Evolutionary conservation across 2,329 filamentous ascomycete species (phyloP).

Genomic region (Apiospora phragmitis): DNA sequence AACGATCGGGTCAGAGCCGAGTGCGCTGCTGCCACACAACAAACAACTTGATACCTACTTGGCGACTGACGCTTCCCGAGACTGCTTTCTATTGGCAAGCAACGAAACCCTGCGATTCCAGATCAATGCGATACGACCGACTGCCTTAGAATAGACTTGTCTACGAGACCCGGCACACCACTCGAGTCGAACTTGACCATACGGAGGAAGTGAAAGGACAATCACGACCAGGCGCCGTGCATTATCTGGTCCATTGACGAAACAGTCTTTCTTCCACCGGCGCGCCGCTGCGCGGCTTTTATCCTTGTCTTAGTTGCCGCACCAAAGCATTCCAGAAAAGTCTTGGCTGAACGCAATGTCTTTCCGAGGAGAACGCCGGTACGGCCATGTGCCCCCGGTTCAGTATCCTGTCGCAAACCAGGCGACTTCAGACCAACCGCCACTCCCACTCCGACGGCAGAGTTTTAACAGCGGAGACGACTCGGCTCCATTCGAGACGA

Average conservation of each 20-base stretch:
- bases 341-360: constrained; percentile 49
- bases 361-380: constrained; percentile 63
- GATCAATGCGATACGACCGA: background rate
- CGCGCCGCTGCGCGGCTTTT: constrained; percentile 6
- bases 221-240: background rate
- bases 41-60: background rate
- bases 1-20: background rate
- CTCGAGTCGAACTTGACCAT: background rate
- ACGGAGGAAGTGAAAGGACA: background rate
- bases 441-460: constrained; percentile 53
- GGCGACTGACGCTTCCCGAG: background rate
- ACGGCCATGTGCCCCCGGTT: constrained; percentile 66
- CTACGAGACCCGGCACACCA: background rate
- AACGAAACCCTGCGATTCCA: background rate
- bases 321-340: constrained; percentile 4
- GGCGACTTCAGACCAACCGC: constrained; percentile 37
- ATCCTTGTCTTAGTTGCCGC: background rate
- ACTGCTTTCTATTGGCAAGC: background rate
- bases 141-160: background rate
- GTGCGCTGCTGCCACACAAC: constrained; percentile 1
- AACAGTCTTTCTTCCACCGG: background rate
- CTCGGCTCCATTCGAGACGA: constrained; percentile 49
- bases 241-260: background rate
- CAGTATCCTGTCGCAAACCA: constrained; percentile 58
- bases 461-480: constrained; percentile 82